Evolutionary conservation across 108 stramenopile genomes (phyloP).

Genomic region (Chaetoceros tenuissimus): DNA sequence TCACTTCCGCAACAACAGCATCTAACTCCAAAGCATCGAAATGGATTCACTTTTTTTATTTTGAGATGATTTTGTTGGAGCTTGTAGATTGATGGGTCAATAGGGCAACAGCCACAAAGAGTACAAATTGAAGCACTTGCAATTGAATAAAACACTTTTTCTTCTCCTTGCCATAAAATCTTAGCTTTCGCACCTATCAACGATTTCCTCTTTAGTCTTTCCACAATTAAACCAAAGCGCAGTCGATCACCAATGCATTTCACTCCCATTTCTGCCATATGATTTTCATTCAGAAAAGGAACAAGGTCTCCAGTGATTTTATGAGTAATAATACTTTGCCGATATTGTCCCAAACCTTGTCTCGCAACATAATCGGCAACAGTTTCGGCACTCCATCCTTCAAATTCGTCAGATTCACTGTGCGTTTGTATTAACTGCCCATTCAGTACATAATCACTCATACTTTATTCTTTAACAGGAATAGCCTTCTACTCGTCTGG

Average conservation of each 20-base stretch:
- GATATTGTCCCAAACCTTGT: slow-evolving; percentile 25
- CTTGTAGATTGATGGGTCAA: slow-evolving; percentile 34
- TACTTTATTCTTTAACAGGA: too few relatives aligned
- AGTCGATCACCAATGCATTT: slow-evolving; percentile 36
- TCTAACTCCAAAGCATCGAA: slow-evolving; percentile 25
- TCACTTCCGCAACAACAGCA: slow-evolving; percentile 23
- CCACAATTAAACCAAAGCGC: slow-evolving; percentile 15
- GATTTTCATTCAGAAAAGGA: slow-evolving; percentile 21
- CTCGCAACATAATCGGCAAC: slow-evolving; percentile 15
- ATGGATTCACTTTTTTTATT: slow-evolving; percentile 29
- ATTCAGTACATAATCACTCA: too few relatives aligned
- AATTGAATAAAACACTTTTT: slow-evolving; percentile 21
- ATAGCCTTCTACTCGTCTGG: too few relatives aligned
- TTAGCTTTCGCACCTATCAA: slow-evolving; percentile 21
- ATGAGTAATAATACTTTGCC: slow-evolving; percentile 17
- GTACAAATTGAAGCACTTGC: slow-evolving; percentile 8
- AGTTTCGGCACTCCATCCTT: slow-evolving; percentile 10
- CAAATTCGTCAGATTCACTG: slow-evolving; percentile 7
- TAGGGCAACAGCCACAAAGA: slow-evolving; percentile 29
- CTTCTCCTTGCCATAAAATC: slow-evolving; percentile 30
- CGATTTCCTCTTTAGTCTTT: slow-evolving; percentile 13
- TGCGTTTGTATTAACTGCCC: too few relatives aligned
- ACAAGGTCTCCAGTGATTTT: slow-evolving; percentile 37
- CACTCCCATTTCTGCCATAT: slow-evolving; percentile 41
- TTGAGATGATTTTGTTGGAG: slow-evolving; percentile 25